phyloP scores from a whole-genome alignment of 768 basidiomycete genomes.

The Russula olivacea region DNA sequence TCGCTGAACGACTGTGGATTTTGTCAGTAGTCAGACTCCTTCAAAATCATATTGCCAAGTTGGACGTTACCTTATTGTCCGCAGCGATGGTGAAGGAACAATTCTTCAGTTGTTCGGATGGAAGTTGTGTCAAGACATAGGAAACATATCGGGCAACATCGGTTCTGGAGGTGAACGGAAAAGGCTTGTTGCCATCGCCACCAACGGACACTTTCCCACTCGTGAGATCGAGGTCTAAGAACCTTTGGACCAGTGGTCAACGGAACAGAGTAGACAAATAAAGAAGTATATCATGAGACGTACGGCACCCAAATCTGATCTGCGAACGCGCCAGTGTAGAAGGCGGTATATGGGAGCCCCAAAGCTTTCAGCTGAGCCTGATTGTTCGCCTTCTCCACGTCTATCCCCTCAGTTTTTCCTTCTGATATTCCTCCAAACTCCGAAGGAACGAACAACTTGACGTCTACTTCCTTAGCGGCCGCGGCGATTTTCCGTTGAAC shows the following conservation, averaged over 20 bases:
- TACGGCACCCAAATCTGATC: not conserved
- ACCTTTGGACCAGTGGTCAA: not conserved
- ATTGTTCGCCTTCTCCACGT: not conserved
- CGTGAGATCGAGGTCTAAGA: constrained; percentile 6
- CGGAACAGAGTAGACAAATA: not conserved
- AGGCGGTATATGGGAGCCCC: not conserved
- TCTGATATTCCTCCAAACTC: not conserved
- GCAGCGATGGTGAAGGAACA: not conserved
- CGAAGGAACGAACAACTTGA: not conserved
- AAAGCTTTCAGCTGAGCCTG: not conserved
- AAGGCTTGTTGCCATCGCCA: constrained; percentile 22
- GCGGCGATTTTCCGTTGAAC: constrained; percentile 5
- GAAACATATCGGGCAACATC: not conserved
- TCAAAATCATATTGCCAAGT: not conserved
- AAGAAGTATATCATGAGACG: not conserved
- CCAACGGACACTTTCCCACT: constrained; percentile 21
- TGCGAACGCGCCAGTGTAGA: constrained; percentile 19
- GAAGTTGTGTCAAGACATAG: not conserved
- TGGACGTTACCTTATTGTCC: not conserved
- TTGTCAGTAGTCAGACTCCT: not conserved
- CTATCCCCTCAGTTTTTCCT: not conserved
- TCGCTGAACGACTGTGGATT: constrained; percentile 18
- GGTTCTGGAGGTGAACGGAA: constrained; percentile 22
- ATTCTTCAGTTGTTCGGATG: not conserved
- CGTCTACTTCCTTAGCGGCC: constrained; percentile 20